Evolutionary conservation across 192 early-diverging fungal species (phyloP), one percentile per base, ranked within the genome.

Genomic region (Dissophora ornata): DNA sequence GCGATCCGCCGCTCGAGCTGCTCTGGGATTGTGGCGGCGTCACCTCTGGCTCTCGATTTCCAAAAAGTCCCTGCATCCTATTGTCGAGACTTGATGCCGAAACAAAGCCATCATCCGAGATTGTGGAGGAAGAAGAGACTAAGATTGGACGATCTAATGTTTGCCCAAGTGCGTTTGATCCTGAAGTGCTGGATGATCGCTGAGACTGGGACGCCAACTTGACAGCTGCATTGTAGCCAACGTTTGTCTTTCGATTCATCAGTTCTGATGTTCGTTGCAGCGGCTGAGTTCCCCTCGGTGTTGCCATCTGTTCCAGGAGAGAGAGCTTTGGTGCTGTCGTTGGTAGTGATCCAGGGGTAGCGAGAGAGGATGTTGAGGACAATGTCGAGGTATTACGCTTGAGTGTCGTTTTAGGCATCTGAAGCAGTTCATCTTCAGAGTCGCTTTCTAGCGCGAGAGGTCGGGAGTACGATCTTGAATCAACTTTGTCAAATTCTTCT

Each of bases 241-340:
- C 44, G 18, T 10, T 16, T 4, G 44, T 5, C n/a, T 25, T 60
- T 4, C 29, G 11, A 30, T 21, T 33, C 29, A 47, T 28, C 11
- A 47, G 29, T 10, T 57, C 42, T 30, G 42, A 15, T 45, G 52
- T 30, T 10, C 64, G 64, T 44, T 64, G 73, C 8, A 77, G 5
- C 3, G 59, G 64, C n/a, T 62, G 41, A 6, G 73, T 77, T 9
- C 73, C 73, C 33, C 46, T 51, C 0, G 73, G 73, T 28, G 73
- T 77, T 1, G 73, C 58, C 73, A 77, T 77, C 18, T 62, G 57
- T 15, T 77, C 73, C 53, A 77, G 22, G 6, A 77, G 47, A n/a
- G 73, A 77, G 2, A 34, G 25, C 19, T 30, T 47, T 40, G 34
- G 21, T 7, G 41, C 34, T 26, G 47, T 2, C 12, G 22, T 10